A percentile compares a stretch with the other conserved stretches of the same genome.
Evolutionary conservation across 345 rosid genomes (phyloP).

Genomic region (Xanthoceras sorbifolium): DNA sequence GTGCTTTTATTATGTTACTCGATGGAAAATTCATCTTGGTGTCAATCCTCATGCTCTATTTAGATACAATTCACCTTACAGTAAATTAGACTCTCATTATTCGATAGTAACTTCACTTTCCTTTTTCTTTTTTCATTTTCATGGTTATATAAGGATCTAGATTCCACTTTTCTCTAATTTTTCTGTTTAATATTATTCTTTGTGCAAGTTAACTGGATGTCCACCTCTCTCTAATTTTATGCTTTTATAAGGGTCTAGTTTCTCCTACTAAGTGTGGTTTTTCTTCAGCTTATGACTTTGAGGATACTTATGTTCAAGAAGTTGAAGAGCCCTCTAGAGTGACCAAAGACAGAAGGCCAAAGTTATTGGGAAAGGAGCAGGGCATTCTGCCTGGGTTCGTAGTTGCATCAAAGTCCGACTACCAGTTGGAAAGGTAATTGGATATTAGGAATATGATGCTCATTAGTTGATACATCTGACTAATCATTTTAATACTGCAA

Average conservation of each 20-base stretch:
- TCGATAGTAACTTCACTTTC: not conserved
- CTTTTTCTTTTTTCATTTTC: not conserved
- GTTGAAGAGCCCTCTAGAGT: constrained; percentile 68
- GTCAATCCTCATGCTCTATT: not conserved
- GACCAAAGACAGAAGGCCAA: constrained; percentile 50
- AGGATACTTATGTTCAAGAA: constrained; percentile 66
- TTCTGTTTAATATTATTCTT: not conserved
- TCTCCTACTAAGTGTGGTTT: constrained; percentile 16
- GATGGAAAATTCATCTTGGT: constrained; percentile 2
- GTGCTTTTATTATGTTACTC: constrained; percentile 21
- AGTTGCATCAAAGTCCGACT: constrained; percentile 65
- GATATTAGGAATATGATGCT: constrained; percentile 13
- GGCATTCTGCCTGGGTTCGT: constrained; percentile 73
- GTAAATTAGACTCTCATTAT: not conserved
- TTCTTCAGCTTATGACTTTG: constrained; percentile 68
- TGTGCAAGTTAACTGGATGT: not conserved
- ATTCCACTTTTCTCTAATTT: not conserved
- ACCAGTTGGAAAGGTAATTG: constrained; percentile 69
- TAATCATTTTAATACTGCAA: constrained; percentile 13
- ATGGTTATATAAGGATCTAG: not conserved
- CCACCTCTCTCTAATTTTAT: not conserved
- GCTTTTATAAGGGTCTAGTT: not conserved
- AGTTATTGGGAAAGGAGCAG: constrained; percentile 60
- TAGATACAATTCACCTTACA: not conserved
- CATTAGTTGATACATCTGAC: not conserved